Evolutionary conservation across 305 asterid species (phyloP).

Genomic region (Nicotiana rustica): DNA sequence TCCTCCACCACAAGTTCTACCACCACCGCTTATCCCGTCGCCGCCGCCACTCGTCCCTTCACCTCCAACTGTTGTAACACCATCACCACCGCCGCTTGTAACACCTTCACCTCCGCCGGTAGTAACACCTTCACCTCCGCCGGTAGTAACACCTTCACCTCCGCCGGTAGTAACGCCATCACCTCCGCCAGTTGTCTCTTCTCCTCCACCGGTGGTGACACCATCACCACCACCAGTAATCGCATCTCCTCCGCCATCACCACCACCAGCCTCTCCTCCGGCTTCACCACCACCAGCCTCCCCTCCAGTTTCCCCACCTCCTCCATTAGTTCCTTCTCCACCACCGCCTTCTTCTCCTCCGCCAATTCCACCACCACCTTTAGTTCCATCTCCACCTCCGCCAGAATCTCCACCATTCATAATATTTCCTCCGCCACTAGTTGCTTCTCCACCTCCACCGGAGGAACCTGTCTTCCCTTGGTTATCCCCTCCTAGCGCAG

Average conservation of each 20-base stretch:
- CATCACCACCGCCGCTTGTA: slow-evolving; percentile 22
- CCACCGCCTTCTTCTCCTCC: slow-evolving; percentile 35
- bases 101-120: slow-evolving; percentile 33
- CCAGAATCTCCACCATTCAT: slow-evolving; percentile 37
- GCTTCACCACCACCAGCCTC: slow-evolving; percentile 27
- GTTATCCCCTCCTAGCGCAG: slow-evolving; percentile 30
- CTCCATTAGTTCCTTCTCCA: slow-evolving; percentile 36
- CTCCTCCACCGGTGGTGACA: slow-evolving; percentile 14
- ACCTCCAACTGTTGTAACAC: slow-evolving; percentile 35
- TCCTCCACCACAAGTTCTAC: slow-evolving; percentile 38
- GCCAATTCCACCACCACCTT: slow-evolving; percentile 36
- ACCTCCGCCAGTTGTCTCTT: slow-evolving; percentile 36
- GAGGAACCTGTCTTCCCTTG: slow-evolving; percentile 34
- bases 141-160: slow-evolving; percentile 39
- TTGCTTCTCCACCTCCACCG: slow-evolving; percentile 37
- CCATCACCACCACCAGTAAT: slow-evolving; percentile 36
- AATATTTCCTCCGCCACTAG: slow-evolving; percentile 36
- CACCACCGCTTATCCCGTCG: slow-evolving; percentile 40
- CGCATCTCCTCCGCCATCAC: slow-evolving; percentile 14
- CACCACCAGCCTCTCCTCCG: slow-evolving; percentile 37
- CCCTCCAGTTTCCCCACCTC: slow-evolving; percentile 28
- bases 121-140: too few species aligned
- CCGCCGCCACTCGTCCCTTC: slow-evolving; percentile 44
- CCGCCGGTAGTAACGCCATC: slow-evolving; percentile 38
- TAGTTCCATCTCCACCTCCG: slow-evolving; percentile 41